Base-by-base conservation (phyloP, 768 basidiomycete species). In the Termitomyces bulborhizus region DNA sequence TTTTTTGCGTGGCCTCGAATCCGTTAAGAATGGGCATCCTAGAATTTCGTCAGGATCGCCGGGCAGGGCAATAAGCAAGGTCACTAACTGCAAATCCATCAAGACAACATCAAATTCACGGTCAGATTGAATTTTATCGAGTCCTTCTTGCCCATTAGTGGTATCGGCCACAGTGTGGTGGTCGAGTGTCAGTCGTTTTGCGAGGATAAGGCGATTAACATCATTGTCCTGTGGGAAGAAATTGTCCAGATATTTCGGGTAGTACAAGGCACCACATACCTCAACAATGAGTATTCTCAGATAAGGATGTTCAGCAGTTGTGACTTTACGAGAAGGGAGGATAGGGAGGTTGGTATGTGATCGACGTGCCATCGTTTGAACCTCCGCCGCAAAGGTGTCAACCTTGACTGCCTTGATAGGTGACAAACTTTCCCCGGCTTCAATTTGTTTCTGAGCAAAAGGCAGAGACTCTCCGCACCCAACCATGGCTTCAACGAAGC, bases 21-120 rank as follows among this genome's bases (percentile, higher is more conserved):
- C 90, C 90, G 60, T 90, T 79, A 46, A 91, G 71, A 51, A 93
- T 85, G 0, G 90, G 89, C 88, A 90, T 90, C 65, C 86, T 90
- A 59, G 54, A 24, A 44, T 18, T 26, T 24, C 13, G 39, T 39
- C 4, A 51, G 31, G 18, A 34, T 13, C 21, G 34, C 34, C 27
- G 21, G 46, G 18, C 16, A 37, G 37, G 4, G 21, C 4, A 32
- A 13, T 45, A 11, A 12, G 43, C 5, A 34, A 43, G 37, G 5
- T 1, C 6, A 73, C 84, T 57, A 59, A 88, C 86, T 88, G 88
- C 11, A 92, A 81, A 65, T 92, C 90, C 91, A 92, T 94, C 45
- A 94, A 71, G 15, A 92, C 73, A 54, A 77, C 78, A 63, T 94
- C 89, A 61, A 88, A 87, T 3, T 77, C 72, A 39, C 73, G 71